Conservation (phyloP, 768 basidiomycete species). For the Mycena filopes region DNA sequence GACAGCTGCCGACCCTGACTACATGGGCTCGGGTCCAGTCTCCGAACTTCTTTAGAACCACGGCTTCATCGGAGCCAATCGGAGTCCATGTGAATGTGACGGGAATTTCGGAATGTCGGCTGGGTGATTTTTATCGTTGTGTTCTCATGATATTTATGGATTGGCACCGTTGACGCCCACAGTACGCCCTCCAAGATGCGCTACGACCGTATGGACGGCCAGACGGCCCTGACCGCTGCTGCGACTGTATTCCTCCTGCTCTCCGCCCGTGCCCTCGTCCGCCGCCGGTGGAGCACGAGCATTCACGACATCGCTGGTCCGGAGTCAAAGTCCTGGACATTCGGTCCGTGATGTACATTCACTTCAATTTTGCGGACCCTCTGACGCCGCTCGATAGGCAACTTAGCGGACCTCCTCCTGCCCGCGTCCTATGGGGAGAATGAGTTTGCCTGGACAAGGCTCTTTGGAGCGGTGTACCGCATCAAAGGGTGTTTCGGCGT, state of each 20-base stretch:
- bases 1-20: too few species aligned
- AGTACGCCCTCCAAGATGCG: too few species aligned
- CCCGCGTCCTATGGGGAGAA: constrained; percentile 11
- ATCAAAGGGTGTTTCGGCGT: constrained; percentile 15
- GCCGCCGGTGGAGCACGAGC: constrained; percentile 3
- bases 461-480: constrained; percentile 9
- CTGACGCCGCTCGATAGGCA: constrained; percentile 13
- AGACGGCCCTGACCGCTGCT: constrained; percentile 7
- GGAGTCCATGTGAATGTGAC: too few species aligned
- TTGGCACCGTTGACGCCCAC: too few species aligned
- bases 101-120: too few species aligned
- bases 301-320: constrained; percentile 14
- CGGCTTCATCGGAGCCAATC: too few species aligned
- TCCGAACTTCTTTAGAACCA: too few species aligned
- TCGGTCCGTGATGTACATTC: constrained; percentile 10
- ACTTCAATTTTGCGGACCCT: neutral
- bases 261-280: constrained; percentile 3
- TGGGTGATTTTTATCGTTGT: too few species aligned
- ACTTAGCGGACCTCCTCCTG: constrained; percentile 11
- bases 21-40: too few species aligned
- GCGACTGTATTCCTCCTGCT: constrained; percentile 12
- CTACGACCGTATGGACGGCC: neutral
- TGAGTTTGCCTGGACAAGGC: constrained; percentile 16
- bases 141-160: too few species aligned
- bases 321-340: constrained; percentile 15